Conservation (phyloP, 768 basidiomycete species). For the Amanita subjunquillea region DNA sequence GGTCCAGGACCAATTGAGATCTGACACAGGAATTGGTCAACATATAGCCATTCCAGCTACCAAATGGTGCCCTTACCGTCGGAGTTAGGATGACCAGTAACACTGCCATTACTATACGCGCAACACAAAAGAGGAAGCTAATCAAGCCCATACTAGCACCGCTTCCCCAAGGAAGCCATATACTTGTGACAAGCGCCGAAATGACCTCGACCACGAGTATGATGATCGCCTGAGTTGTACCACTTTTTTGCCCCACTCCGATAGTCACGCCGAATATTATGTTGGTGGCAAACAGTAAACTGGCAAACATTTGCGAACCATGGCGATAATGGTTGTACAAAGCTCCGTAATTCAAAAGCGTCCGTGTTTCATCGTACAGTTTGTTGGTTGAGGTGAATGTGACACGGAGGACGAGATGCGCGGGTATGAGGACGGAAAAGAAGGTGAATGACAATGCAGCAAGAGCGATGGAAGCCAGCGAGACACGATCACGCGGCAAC, state of each 20-base stretch:
- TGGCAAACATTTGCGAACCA: slow-evolving; percentile 83
- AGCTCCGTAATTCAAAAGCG: slow-evolving; percentile 81
- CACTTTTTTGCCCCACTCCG: slow-evolving; percentile 83
- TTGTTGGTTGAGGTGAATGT: slow-evolving; percentile 76
- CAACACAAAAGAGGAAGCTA: slow-evolving; percentile 88
- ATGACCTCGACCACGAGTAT: slow-evolving; percentile 84
- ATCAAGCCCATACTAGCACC: slow-evolving; percentile 96
- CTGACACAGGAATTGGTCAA: slow-evolving; percentile 25
- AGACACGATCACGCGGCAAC: slow-evolving; percentile 36
- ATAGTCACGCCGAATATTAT: slow-evolving; percentile 76
- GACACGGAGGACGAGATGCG: slow-evolving; percentile 67
- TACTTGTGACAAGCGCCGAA: slow-evolving; percentile 78
- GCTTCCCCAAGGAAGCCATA: slow-evolving; percentile 95
- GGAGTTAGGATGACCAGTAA: slow-evolving; percentile 85
- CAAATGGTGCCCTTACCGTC: slow-evolving; percentile 43
- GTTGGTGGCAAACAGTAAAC: slow-evolving; percentile 72
- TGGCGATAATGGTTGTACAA: slow-evolving; percentile 93
- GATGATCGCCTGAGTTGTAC: slow-evolving; percentile 85
- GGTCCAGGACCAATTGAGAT: slow-evolving; percentile 76
- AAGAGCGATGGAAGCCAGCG: slow-evolving; percentile 57
- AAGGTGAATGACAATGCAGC: slow-evolving; percentile 74
- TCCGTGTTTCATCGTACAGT: slow-evolving; percentile 90
- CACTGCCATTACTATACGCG: slow-evolving; percentile 83
- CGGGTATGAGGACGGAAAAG: slow-evolving; percentile 71
- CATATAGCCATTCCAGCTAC: not conserved